These are phyloP conservation scores for Rosa persica DNA, from an alignment of 306 rosid genomes.

Conservation along the genomic window DNA sequence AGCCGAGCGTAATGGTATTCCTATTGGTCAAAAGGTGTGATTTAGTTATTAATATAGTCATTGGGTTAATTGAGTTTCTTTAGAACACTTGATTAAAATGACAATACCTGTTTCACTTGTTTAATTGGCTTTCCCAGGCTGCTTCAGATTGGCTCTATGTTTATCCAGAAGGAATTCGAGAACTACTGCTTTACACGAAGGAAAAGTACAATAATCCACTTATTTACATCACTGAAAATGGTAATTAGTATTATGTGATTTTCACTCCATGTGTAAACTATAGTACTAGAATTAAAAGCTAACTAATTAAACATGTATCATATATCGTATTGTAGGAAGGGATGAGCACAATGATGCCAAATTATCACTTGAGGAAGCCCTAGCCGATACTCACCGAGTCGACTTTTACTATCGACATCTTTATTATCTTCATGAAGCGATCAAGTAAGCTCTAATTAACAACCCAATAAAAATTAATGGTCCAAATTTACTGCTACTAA, in stretches of 20 bases:
- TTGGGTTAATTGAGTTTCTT: neutral
- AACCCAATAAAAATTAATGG: neutral
- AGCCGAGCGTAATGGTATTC: conserved; percentile 42
- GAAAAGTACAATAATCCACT: conserved; percentile 32
- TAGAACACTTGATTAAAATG: neutral
- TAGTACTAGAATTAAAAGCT: no score
- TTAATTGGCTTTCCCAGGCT: conserved; percentile 4
- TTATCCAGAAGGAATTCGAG: conserved; percentile 31
- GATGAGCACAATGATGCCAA: conserved; percentile 22
- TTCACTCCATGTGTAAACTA: neutral
- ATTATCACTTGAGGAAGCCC: conserved; percentile 25
- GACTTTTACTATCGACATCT: conserved; percentile 30
- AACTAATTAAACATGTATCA: neutral
- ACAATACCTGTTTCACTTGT: neutral
- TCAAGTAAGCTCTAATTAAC: conserved; percentile 26
- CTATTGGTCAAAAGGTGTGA: conserved; percentile 47
- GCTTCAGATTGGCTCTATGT: conserved; percentile 28
- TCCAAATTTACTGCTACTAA: neutral
- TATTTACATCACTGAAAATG: conserved; percentile 42
- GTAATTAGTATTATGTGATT: conserved; percentile 14
- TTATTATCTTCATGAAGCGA: conserved; percentile 19
- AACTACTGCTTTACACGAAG: conserved; percentile 31
- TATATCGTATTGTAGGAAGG: conserved; percentile 16
- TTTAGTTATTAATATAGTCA: neutral
- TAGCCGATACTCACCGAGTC: conserved; percentile 28